Percentiles rank a stretch among this genome's conserved stretches.
These are phyloP conservation scores for Verticillium tricorpus DNA, from an alignment of 2,329 filamentous ascomycete species.

Conservation along the genomic window DNA sequence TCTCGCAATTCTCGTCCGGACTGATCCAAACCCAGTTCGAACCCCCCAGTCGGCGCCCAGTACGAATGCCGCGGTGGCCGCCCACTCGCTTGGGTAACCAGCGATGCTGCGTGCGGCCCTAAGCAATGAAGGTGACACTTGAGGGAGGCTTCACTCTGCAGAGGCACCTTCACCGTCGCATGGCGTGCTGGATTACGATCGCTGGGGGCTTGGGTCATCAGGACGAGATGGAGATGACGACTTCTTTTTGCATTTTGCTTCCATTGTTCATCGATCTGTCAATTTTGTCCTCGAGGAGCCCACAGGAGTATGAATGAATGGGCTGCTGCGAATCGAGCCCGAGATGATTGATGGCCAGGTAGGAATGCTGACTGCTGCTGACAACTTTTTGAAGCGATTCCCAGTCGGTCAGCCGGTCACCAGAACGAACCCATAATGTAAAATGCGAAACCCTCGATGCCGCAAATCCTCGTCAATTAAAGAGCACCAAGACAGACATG, in stretches of 20 bases:
- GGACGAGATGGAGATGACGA: conserved; percentile 52
- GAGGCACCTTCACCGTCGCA: conserved; percentile 65
- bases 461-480: conserved; percentile 5
- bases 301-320: too few relatives aligned
- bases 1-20: conserved; percentile 44
- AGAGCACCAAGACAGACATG: conserved; percentile 5
- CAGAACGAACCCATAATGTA: conserved; percentile 11
- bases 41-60: conserved; percentile 57
- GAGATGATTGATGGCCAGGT: too few relatives aligned
- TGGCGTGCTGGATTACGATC: conserved; percentile 67
- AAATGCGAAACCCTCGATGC: background rate
- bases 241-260: conserved; percentile 31
- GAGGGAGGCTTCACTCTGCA: conserved; percentile 71
- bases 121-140: conserved; percentile 66
- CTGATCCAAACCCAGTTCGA: conserved; percentile 52
- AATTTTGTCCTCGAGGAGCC: too few relatives aligned
- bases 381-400: background rate
- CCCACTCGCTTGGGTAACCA: conserved; percentile 64
- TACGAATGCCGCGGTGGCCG: conserved; percentile 62
- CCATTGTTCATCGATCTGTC: conserved; percentile 19
- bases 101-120: conserved; percentile 58
- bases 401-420: background rate
- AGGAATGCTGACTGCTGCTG: background rate
- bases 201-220: conserved; percentile 53
- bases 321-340: too few relatives aligned